Base-by-base conservation (phyloP, 306 rosid species). In the Corylus heterophylla region DNA sequence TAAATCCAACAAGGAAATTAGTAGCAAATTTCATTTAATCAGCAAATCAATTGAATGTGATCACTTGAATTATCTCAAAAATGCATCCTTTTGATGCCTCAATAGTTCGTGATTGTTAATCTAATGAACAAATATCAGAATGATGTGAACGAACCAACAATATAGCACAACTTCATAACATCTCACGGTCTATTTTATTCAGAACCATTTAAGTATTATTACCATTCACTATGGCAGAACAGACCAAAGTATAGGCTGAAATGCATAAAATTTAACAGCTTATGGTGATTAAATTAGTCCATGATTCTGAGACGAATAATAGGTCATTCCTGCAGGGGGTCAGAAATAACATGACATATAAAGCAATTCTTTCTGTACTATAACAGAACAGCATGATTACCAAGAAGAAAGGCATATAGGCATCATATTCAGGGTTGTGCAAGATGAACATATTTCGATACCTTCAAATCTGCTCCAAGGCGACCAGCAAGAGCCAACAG, bases 401-500 rank as follows among this genome's bases (percentile, higher is more conserved):
- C 48, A 64, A 59, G 66, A 59, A 59, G 66, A 1, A 67, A 18
- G 51, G 22, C 50, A 17, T n/a, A 8, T 42, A 42, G 12, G 42
- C 72, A 67, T 18, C 27, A 68, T 42, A 42, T 39, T 68, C 48
- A 42, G 72, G 72, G 51, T 18, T 13, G 13, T 42, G 29, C 49
- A 71, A 63, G 68, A 11, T 59, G 35, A 16, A 50, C 54, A 81
- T 73, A 75, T 44, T 50, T 44, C 45, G 52, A 83, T 91, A 96
- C 99, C 98, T 96, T 86, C 86, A 96, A 83, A 77, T 91, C 96
- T 80, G 79, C 79, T 86, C 91, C 99, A 72, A 93, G 87, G 76
- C 96, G 94, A 62, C 98, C 99, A 18, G 99, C 98, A 78, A 96
- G 99, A 77, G 99, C 98, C 81, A 90, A 82, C 49, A 96, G 86